Base-by-base conservation (phyloP, 2,329 filamentous ascomycete species). In the Aspergillus pseudoviridinutans region DNA sequence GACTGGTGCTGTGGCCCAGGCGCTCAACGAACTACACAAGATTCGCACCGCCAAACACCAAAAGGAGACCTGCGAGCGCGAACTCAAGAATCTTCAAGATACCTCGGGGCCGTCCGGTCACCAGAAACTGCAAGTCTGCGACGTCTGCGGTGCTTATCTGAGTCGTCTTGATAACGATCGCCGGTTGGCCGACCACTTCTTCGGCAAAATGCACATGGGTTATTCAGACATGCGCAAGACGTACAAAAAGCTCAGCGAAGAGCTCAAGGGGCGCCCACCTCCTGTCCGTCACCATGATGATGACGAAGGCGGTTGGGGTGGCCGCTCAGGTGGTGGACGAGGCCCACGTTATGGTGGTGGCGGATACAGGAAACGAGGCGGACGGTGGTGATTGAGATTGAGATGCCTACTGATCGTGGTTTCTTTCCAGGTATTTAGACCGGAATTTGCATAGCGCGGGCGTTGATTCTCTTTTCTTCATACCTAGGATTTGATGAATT, bases 161-260 rank as follows among this genome's bases (percentile, higher is more conserved):
- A 92, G 87, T 61, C 81, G 94, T 24, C 83, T 99, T 32, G 94
- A 99, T 72, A 99, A 99, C 71, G 94, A 99, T 74, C 85, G 94
- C 38, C 84, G 94, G 29, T 75, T 99, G 70, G 94, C 94, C 22
- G 94, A 99, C 72, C 94, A 99, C 74, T 99, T 99, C 73, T 97
- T 97, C 75, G 94, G 94, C 24, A 99, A 99, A 81, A 99, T 99
- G 94, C 94, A 99, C 71, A 79, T 99, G 57, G 94, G 94, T 0
- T 99, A 97, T 73, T 94, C 94, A 17, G 91, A 96, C 77, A 99
- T 99, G 94, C 86, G 94, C 67, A 96, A 94, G 81, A 94, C 92
- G 3, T 92, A 86, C 68, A 92, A 96, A 56, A 80, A 84, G n/a
- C 86, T 99, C 61, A 88, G 88, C 53, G 92, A 92, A 75, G 92